Conservation (phyloP, 176 grass and related monocot species). For the Areca catechu region DNA sequence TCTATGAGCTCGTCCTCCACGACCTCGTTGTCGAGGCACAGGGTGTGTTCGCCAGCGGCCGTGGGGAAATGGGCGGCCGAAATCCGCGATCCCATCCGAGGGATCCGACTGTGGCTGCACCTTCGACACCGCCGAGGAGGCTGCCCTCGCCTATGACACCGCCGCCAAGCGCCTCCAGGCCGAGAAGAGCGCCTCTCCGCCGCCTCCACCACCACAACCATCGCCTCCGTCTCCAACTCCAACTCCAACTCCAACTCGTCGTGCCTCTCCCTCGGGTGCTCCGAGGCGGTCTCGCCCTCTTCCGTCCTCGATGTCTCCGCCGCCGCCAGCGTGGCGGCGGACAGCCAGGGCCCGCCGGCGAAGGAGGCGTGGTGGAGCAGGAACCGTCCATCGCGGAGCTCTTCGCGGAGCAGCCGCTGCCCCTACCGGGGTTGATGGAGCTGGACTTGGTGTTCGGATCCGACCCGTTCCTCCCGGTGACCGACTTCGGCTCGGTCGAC, state of each 20-base stretch:
- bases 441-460: constrained; percentile 34
- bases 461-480: not conserved
- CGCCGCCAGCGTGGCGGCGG: too few relatives aligned
- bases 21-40: constrained; percentile 22
- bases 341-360: not conserved
- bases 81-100: constrained; percentile 79
- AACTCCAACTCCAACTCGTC: constrained; percentile 12
- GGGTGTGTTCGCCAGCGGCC: constrained; percentile 66
- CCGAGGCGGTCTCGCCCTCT: constrained; percentile 25
- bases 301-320: constrained; percentile 29
- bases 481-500: not conserved
- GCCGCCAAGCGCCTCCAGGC: constrained; percentile 45
- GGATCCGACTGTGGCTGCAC: constrained; percentile 85
- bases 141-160: constrained; percentile 48
- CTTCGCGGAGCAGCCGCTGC: constrained; percentile 28
- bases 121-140: constrained; percentile 50
- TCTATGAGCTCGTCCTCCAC: not conserved
- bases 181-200: constrained; percentile 42
- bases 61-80: constrained; percentile 97
- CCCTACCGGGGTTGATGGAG: not conserved
- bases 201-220: not conserved
- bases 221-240: not conserved
- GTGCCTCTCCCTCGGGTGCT: not conserved
- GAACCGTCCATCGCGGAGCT: constrained; percentile 30
- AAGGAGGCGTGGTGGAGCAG: not conserved